Percentiles rank a stretch among this genome's conserved stretches.
These are phyloP conservation scores for Stentor coeruleus DNA, from an alignment of 73 alveolate genomes.

Conservation along the genomic window DNA sequence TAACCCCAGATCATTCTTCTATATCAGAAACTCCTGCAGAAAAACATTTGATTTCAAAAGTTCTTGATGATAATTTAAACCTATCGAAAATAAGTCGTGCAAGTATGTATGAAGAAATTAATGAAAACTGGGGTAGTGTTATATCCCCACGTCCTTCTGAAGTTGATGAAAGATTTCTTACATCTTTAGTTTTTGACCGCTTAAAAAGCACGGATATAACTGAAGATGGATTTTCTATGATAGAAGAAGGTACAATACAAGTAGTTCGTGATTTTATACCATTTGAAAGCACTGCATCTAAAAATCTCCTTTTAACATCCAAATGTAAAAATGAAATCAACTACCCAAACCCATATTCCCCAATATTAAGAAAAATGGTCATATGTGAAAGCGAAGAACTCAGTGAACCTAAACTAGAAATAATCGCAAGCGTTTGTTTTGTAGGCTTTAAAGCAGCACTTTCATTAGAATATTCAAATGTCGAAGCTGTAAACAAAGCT, in stretches of 20 bases:
- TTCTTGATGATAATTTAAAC: background rate
- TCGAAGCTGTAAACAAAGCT: constrained; percentile 11
- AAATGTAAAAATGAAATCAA: background rate
- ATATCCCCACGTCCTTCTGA: background rate
- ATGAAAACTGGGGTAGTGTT: background rate
- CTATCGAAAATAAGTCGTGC: background rate
- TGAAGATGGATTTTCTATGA: background rate
- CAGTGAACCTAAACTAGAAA: background rate
- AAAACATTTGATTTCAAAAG: background rate
- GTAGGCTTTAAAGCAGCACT: background rate
- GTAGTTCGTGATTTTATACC: background rate
- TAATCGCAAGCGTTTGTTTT: background rate
- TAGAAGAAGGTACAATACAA: background rate
- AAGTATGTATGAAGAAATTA: background rate
- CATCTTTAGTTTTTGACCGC: background rate
- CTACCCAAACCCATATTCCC: background rate
- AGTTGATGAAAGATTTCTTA: background rate
- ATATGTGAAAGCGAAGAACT: background rate
- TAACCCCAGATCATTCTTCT: background rate
- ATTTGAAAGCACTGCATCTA: background rate
- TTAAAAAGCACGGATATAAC: background rate
- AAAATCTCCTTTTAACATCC: background rate
- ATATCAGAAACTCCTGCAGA: background rate
- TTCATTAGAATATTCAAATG: background rate
- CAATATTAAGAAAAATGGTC: background rate